A percentile compares a stretch with the other conserved stretches of the same genome.
phyloP scores from a whole-genome alignment of 805 yeast genomes.

The Starmerella sp. region DNA sequence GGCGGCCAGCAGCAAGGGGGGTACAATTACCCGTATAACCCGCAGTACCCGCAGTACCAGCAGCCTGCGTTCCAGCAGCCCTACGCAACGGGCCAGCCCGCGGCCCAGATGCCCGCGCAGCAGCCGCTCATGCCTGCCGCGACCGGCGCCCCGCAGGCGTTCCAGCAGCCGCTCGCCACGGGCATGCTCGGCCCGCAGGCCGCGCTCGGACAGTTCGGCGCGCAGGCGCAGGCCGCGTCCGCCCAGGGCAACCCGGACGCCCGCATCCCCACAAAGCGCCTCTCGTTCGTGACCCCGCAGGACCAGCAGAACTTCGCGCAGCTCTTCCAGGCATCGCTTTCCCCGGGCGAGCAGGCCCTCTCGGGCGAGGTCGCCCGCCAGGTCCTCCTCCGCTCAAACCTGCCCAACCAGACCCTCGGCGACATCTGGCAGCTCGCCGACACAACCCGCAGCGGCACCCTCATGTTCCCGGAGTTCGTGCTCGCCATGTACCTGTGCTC shows the following conservation, averaged over 20 bases:
- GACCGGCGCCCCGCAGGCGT: constrained; percentile 3
- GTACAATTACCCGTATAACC: constrained; percentile 15
- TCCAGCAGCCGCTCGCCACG: neutral
- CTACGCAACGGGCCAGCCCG: constrained; percentile 5
- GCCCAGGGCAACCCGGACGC: constrained; percentile 31
- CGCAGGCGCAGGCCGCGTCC: constrained; percentile 23
- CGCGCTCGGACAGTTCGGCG: constrained; percentile 11
- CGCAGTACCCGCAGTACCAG: constrained; percentile 6
- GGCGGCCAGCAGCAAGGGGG: constrained; percentile 14
- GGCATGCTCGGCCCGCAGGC: neutral
- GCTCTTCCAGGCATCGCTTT: constrained; percentile 66
- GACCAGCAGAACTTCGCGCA: constrained; percentile 84
- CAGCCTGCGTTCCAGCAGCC: constrained; percentile 8
- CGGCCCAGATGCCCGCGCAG: constrained; percentile 2
- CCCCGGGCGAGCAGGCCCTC: constrained; percentile 47
- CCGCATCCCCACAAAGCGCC: constrained; percentile 40
- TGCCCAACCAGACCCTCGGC: constrained; percentile 63
- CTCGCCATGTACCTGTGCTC: constrained; percentile 81
- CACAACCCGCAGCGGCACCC: constrained; percentile 70
- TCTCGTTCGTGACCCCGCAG: constrained; percentile 70
- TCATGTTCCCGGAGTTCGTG: constrained; percentile 89
- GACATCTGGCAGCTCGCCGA: constrained; percentile 90
- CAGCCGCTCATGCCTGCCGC: constrained; percentile 13
- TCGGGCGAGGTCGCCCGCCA: constrained; percentile 56
- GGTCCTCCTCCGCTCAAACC: constrained; percentile 67